Percentiles rank a stretch among this genome's conserved stretches.
These are phyloP conservation scores for Blastobotrys arbuscula DNA, from an alignment of 1,139 yeast genomes.

Conservation along the genomic window DNA sequence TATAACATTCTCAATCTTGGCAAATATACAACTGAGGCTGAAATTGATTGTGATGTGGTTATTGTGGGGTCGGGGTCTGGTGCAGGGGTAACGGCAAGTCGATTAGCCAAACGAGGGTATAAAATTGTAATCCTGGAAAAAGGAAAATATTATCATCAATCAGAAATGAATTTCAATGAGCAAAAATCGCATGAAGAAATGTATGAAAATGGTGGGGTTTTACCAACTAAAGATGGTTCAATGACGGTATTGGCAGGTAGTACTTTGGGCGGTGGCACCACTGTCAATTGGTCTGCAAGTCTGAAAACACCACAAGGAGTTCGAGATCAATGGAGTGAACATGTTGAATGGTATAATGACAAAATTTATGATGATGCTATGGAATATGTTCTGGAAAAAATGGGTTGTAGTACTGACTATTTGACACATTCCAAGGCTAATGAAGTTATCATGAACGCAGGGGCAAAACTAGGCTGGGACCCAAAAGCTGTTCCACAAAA, in stretches of 20 bases:
- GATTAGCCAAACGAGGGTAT: slow-evolving; percentile 43
- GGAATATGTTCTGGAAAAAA: slow-evolving; percentile 46
- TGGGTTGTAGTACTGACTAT: slow-evolving; percentile 45
- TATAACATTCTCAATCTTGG: slow-evolving; percentile 19
- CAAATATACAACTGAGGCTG: slow-evolving; percentile 17
- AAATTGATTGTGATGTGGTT: slow-evolving; percentile 37
- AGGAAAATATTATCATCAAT: slow-evolving; percentile 42
- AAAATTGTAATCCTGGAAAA: slow-evolving; percentile 49
- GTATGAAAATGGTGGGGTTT: slow-evolving; percentile 42
- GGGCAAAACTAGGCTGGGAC: slow-evolving; percentile 44
- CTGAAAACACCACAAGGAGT: slow-evolving; percentile 50
- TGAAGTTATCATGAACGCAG: slow-evolving; percentile 43
- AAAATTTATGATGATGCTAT: slow-evolving; percentile 44
- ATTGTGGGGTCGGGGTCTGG: slow-evolving; percentile 57
- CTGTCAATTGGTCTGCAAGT: slow-evolving; percentile 60
- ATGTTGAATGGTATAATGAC: slow-evolving; percentile 44
- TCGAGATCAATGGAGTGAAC: slow-evolving; percentile 48
- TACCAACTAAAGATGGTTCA: slow-evolving; percentile 37
- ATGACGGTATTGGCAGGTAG: slow-evolving; percentile 47
- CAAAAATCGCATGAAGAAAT: slow-evolving; percentile 37
- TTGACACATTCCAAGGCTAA: slow-evolving; percentile 49
- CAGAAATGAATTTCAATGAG: slow-evolving; percentile 41
- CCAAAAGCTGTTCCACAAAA: slow-evolving; percentile 45
- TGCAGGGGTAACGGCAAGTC: slow-evolving; percentile 53
- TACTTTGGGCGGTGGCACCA: slow-evolving; percentile 57